phyloP scores from a whole-genome alignment of 2,329 filamentous ascomycete genomes.

The Exophiala aquamarina region DNA sequence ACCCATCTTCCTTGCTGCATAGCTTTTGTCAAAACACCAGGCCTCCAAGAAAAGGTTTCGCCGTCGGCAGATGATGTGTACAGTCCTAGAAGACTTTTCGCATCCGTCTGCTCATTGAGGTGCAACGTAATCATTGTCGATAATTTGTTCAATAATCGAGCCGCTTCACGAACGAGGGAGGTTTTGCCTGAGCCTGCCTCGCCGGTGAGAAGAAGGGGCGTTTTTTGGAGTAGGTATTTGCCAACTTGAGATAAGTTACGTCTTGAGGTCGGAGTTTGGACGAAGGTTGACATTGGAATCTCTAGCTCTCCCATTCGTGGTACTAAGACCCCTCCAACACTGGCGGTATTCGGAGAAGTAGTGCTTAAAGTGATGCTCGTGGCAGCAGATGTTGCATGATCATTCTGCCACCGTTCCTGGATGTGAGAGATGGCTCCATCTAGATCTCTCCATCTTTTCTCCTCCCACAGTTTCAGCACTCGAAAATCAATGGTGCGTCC shows the following conservation, averaged over 20 bases:
- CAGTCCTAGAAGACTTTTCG: slow-evolving; percentile 91
- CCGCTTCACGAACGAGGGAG: slow-evolving; percentile 76
- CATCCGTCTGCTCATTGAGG: slow-evolving; percentile 96
- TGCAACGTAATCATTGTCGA: slow-evolving; percentile 88
- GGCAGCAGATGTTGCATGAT: slow-evolving; percentile 21
- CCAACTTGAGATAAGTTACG: slow-evolving; percentile 72
- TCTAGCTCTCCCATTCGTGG: slow-evolving; percentile 59
- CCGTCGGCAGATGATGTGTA: slow-evolving; percentile 87
- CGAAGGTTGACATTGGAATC: slow-evolving; percentile 52
- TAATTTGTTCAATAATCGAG: slow-evolving; percentile 74
- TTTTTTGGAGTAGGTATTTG: slow-evolving; percentile 62
- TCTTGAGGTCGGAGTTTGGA: slow-evolving; percentile 71
- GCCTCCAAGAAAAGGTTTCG: slow-evolving; percentile 87
- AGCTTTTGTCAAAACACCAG: slow-evolving; percentile 90
- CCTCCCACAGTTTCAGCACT: slow-evolving; percentile 67
- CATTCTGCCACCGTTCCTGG: slow-evolving; percentile 25
- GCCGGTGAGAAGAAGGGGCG: slow-evolving; percentile 79
- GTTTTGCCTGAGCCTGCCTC: slow-evolving; percentile 89
- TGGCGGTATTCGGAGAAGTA: slow-evolving; percentile 55
- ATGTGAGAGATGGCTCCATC: slow-evolving; percentile 55
- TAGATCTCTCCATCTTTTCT: slow-evolving; percentile 50
- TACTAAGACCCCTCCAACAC: slow-evolving; percentile 67
- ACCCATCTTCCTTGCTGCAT: slow-evolving; percentile 95
- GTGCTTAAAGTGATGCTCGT: slow-evolving; percentile 44
- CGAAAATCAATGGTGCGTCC: slow-evolving; percentile 73